Evolutionary conservation across 768 basidiomycete genomes (phyloP), one percentile per base, ranked within the genome.

Genomic region (Hirschioporus abietinus): DNA sequence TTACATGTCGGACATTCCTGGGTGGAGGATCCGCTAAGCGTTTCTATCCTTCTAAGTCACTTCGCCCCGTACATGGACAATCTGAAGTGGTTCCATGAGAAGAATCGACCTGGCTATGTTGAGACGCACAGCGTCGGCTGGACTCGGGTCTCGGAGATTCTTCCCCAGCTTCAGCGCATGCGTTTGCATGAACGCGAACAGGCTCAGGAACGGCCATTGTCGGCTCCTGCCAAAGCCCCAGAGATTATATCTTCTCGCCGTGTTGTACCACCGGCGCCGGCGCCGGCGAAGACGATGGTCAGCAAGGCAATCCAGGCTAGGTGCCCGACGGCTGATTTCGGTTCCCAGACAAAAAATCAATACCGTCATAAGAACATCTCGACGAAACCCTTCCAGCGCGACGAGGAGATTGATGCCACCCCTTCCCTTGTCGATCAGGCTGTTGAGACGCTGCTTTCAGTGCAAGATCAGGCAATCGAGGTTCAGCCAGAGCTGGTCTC

Each of bases 1-100:
- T 77, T 93, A 62, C 87, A 91, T 74, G 81, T 91, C 61, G 90
- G 91, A 23, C 89, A 92, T 76, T 92, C 91, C 52, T 88, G 85
- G 83, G 81, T 87, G 65, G 77, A 78, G 66, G 89, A 92, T 71
- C 83, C 88, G n/a, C 82, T 93, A 66, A 86, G 87, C 66, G 80
- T 85, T 24, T 82, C 89, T 30, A 86, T 92, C 70, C 82, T 90
- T 66, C 81, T 93, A 68, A 92, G 91, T 75, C 91, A 93, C 74
- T 76, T 93, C 64, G 85, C 88, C n/a, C 90, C 91, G 52, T 79
- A 81, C 72, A 79, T 91, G 60, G 89, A 92, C 72, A 80, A 77
- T 27, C 75, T 93, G 64, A 89, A 87, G 75, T 92, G 85, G 85
- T 92, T 91, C 81, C 86, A 88, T 71, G 90, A 91, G 72, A 89